phyloP scores from a whole-genome alignment of 1,284 basidiomycete genomes.

The Takashimella tepidaria region DNA sequence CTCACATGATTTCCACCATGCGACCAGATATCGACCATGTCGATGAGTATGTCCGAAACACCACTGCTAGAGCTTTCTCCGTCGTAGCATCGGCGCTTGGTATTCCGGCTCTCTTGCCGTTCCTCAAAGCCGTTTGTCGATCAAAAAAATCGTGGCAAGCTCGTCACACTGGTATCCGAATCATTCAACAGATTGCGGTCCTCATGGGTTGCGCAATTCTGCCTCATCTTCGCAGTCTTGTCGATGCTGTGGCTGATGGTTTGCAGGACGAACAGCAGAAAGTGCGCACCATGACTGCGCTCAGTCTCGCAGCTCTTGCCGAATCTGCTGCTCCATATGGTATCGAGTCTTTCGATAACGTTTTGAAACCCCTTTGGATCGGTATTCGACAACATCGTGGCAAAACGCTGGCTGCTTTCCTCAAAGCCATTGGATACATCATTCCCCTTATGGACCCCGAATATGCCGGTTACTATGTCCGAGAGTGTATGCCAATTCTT shows the following conservation, averaged over 20 bases:
- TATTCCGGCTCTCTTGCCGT: slow-evolving; percentile 94
- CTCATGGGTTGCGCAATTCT: slow-evolving; percentile 99
- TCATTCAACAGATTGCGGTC: slow-evolving; percentile 98
- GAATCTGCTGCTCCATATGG: slow-evolving; percentile 98
- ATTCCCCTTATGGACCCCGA: slow-evolving; percentile 99
- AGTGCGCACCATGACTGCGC: slow-evolving; percentile 97
- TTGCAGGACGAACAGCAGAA: slow-evolving; percentile 98
- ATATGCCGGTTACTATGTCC: slow-evolving; percentile 96
- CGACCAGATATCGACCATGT: slow-evolving; percentile 99
- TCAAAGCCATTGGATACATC: slow-evolving; percentile 99
- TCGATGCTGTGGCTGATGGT: slow-evolving; percentile 93
- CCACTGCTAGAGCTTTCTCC: slow-evolving; percentile 96
- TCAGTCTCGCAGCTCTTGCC: slow-evolving; percentile 91
- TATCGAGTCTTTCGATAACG: slow-evolving; percentile 98
- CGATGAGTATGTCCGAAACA: slow-evolving; percentile 99
- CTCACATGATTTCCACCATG: slow-evolving; percentile 99
- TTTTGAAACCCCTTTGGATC: slow-evolving; percentile 95
- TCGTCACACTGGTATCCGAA: slow-evolving; percentile 96
- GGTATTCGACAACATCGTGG: slow-evolving; percentile 97
- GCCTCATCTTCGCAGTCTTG: slow-evolving; percentile 92
- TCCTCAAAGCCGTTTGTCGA: slow-evolving; percentile 95
- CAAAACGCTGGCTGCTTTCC: slow-evolving; percentile 94
- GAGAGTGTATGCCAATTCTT: slow-evolving; percentile 93
- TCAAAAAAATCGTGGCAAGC: slow-evolving; percentile 99
- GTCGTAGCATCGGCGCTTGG: slow-evolving; percentile 98